Conservation (phyloP, 768 basidiomycete genomes). For the Hygrocybe coccinea region DNA sequence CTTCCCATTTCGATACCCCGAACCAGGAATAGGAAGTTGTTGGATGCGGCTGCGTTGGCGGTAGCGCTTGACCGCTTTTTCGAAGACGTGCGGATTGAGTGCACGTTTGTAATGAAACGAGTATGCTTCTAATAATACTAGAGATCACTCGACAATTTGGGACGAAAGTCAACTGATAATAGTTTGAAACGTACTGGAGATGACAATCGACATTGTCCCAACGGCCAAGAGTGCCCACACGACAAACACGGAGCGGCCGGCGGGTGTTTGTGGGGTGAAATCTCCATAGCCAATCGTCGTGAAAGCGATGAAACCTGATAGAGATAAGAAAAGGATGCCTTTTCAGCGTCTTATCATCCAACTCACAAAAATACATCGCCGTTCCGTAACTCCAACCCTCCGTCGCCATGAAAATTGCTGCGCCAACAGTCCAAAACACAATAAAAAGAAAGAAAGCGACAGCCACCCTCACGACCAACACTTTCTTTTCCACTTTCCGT, state of each 20-base stretch:
- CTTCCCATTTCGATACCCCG: not conserved
- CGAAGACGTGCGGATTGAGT: constrained; percentile 39
- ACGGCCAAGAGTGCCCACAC: constrained; percentile 77
- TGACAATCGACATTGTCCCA: constrained; percentile 67
- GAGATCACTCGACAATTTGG: not conserved
- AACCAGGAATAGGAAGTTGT: not conserved
- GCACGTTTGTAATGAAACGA: constrained; percentile 61
- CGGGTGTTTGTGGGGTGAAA: constrained; percentile 52
- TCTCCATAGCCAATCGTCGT: constrained; percentile 79
- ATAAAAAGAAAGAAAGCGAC: constrained; percentile 61
- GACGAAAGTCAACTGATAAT: not conserved
- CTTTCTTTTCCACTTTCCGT: constrained; percentile 46
- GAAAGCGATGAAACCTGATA: constrained; percentile 66
- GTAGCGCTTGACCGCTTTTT: constrained; percentile 44
- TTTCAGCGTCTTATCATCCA: not conserved
- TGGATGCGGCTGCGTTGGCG: constrained; percentile 9
- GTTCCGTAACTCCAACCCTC: constrained; percentile 64
- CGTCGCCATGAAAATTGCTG: constrained; percentile 59
- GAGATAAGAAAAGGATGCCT: not conserved
- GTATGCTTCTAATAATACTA: constrained; percentile 64
- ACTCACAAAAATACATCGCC: constrained; percentile 70
- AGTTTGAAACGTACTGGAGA: constrained; percentile 49
- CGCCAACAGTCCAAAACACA: constrained; percentile 73
- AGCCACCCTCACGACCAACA: constrained; percentile 51
- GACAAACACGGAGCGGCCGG: constrained; percentile 72